Percentiles rank a stretch among this genome's conserved stretches.
Evolutionary conservation across 768 basidiomycete species (phyloP).

Genomic region (Mycena galericulata): DNA sequence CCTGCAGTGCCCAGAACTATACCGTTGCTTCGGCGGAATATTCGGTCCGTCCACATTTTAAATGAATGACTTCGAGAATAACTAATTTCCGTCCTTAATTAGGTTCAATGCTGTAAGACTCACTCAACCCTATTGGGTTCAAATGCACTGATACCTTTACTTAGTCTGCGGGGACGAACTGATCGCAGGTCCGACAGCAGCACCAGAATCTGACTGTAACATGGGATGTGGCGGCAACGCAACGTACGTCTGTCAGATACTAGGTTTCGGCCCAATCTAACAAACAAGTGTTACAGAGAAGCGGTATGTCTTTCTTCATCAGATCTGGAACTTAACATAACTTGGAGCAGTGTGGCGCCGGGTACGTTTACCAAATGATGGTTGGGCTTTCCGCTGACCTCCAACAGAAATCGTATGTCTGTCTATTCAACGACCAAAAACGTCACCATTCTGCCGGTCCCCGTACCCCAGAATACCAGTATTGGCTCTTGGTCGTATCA

Average conservation of each 20-base stretch:
- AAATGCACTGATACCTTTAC: not conserved
- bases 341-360: slow-evolving; percentile 70
- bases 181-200: slow-evolving; percentile 68
- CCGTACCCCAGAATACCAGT: slow-evolving; percentile 61
- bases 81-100: slow-evolving; percentile 46
- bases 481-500: slow-evolving; percentile 75
- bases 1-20: slow-evolving; percentile 68
- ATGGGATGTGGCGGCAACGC: slow-evolving; percentile 83
- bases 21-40: slow-evolving; percentile 81
- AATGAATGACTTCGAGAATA: slow-evolving; percentile 10
- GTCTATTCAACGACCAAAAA: slow-evolving; percentile 68
- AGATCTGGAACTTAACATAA: not conserved
- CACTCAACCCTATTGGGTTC: not conserved
- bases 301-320: slow-evolving; percentile 42
- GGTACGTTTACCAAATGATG: too few species aligned
- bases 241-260: slow-evolving; percentile 57
- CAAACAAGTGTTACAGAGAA: slow-evolving; percentile 59
- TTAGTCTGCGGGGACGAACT: slow-evolving; percentile 81
- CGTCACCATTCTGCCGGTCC: slow-evolving; percentile 70
- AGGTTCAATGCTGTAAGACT: slow-evolving; percentile 58
- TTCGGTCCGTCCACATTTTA: slow-evolving; percentile 57
- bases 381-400: too few species aligned
- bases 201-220: slow-evolving; percentile 66
- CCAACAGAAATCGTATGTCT: slow-evolving; percentile 78
- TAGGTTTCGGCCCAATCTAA: not conserved